Conservation (phyloP, 148 eudicot species). For the Rheum nobile region DNA sequence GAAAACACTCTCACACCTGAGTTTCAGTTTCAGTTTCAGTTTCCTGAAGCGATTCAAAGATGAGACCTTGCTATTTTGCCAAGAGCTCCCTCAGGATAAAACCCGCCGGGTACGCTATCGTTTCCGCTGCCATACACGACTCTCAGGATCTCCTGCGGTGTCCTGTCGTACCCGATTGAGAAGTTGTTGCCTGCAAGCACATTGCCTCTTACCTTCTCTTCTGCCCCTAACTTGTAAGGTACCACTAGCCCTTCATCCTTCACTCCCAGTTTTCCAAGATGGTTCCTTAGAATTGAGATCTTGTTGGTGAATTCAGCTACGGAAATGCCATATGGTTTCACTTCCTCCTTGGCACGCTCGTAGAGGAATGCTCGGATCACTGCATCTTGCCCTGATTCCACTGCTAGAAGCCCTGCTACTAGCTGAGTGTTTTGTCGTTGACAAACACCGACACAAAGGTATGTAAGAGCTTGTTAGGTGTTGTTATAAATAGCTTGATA, state of each 20-base stretch:
- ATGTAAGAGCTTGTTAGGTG: not conserved
- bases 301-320: conserved; percentile 61
- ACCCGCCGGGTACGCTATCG: conserved; percentile 47
- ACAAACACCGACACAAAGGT: not conserved
- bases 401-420: conserved; percentile 71
- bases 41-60: conserved; percentile 1
- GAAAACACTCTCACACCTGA: not conserved
- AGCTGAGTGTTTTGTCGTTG: conserved; percentile 22
- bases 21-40: no score
- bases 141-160: conserved; percentile 62
- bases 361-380: conserved; percentile 58
- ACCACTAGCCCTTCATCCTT: conserved; percentile 73
- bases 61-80: conserved; percentile 50
- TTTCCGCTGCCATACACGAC: conserved; percentile 56
- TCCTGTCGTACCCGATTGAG: conserved; percentile 50
- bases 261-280: conserved; percentile 35
- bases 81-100: conserved; percentile 62
- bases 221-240: conserved; percentile 24
- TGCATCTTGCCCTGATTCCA: conserved; percentile 91
- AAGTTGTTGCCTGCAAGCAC: conserved; percentile 49
- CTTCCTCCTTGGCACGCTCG: conserved; percentile 28
- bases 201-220: conserved; percentile 42
- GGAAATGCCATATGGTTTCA: conserved; percentile 46
- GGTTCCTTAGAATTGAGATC: conserved; percentile 52
- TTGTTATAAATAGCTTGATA: not conserved